A percentile compares a stretch with the other conserved stretches of the same genome.
These are phyloP conservation scores for Podaxis sp. DNA, from an alignment of 768 basidiomycete species.

Conservation along the genomic window DNA sequence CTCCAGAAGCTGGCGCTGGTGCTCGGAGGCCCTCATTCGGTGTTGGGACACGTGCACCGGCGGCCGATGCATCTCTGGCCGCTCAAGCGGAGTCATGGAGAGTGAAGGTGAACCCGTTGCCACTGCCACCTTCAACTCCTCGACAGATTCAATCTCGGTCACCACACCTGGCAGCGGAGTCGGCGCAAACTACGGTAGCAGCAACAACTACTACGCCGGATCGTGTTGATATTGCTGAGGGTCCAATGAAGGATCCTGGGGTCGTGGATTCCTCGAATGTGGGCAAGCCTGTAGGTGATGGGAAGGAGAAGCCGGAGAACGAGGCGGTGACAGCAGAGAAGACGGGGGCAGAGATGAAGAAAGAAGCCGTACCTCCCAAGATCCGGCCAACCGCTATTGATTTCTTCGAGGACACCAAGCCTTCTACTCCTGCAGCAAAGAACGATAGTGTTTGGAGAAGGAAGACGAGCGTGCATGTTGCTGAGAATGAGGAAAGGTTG, in stretches of 20 bases:
- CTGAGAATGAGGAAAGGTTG: not conserved
- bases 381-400: slow-evolving; percentile 56
- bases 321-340: slow-evolving; percentile 19
- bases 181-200: not conserved
- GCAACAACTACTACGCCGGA: slow-evolving; percentile 28
- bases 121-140: slow-evolving; percentile 25
- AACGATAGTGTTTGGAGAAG: slow-evolving; percentile 45
- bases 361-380: slow-evolving; percentile 12
- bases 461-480: slow-evolving; percentile 13
- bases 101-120: slow-evolving; percentile 35
- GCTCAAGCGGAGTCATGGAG: slow-evolving; percentile 64
- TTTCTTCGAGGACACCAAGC: slow-evolving; percentile 57
- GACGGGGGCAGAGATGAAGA: slow-evolving; percentile 13
- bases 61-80: slow-evolving; percentile 22
- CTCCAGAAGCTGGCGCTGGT: slow-evolving; percentile 20
- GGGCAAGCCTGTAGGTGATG: slow-evolving; percentile 57
- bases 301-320: slow-evolving; percentile 16
- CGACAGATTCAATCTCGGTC: slow-evolving; percentile 25
- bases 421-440: slow-evolving; percentile 21
- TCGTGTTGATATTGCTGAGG: slow-evolving; percentile 39
- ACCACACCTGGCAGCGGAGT: slow-evolving; percentile 1
- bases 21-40: slow-evolving; percentile 10
- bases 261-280: slow-evolving; percentile 80
- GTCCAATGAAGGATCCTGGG: slow-evolving; percentile 60
- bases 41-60: slow-evolving; percentile 2